These are phyloP conservation scores for Cystoisospora suis DNA, from an alignment of 169 alveolate genomes.

Conservation along the genomic window DNA sequence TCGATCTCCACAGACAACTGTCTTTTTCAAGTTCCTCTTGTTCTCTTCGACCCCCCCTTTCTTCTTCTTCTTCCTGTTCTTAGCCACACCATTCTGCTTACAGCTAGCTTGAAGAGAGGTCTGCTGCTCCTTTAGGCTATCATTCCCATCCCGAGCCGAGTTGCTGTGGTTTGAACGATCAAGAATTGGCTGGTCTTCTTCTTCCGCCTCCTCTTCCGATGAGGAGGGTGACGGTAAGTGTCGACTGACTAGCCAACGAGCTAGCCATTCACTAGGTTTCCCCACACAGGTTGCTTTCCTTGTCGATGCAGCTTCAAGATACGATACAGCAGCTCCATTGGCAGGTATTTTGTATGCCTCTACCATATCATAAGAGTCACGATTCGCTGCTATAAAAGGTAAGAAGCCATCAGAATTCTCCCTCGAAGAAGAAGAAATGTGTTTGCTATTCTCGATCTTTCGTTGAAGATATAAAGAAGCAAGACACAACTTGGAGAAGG, in stretches of 20 bases:
- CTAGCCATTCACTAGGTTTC: conserved; percentile 26
- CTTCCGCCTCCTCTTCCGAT: no score
- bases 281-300: conserved; percentile 33
- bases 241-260: not conserved
- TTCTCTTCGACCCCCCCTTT: not conserved
- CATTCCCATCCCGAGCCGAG: no score
- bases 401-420: not conserved
- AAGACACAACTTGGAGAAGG: not conserved
- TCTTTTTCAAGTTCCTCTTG: not conserved
- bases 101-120: no score
- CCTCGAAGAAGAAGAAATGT: not conserved
- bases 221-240: not conserved
- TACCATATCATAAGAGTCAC: conserved; percentile 10
- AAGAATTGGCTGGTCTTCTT: no score
- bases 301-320: not conserved
- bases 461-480: conserved; percentile 38
- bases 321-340: conserved; percentile 23
- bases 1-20: conserved; percentile 61
- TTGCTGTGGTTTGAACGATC: no score
- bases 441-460: no score
- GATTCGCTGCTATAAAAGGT: conserved; percentile 41
- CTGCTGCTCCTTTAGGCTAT: no score
- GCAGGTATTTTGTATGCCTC: conserved; percentile 14
- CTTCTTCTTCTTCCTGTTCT: not conserved
- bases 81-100: no score